Conservation (phyloP, 1,284 basidiomycete genomes). For the Singerocomus inundabilis region DNA sequence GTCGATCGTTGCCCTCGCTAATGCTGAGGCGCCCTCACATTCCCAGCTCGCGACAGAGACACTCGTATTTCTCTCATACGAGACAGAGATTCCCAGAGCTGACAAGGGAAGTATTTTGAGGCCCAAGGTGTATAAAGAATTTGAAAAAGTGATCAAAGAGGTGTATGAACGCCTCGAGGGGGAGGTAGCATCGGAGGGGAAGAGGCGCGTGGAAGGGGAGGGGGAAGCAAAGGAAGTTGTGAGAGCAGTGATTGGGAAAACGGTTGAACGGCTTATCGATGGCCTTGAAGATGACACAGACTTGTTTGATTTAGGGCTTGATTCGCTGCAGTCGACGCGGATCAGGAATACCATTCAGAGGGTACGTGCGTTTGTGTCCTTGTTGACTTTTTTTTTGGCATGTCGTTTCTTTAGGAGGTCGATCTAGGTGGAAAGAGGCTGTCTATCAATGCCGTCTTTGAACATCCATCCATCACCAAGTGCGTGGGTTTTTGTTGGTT, state of each 20-base stretch:
- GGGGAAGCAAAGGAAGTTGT: constrained; percentile 17
- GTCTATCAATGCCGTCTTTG: constrained; percentile 25
- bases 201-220: constrained; percentile 19
- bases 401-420: constrained; percentile 17
- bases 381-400: not conserved
- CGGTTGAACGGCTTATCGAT: constrained; percentile 15
- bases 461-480: constrained; percentile 29
- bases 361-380: constrained; percentile 14
- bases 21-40: constrained; percentile 50
- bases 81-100: constrained; percentile 42
- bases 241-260: constrained; percentile 18
- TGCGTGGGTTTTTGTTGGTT: constrained; percentile 5
- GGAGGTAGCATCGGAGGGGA: constrained; percentile 37
- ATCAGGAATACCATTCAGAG: constrained; percentile 52
- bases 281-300: constrained; percentile 36
- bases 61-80: constrained; percentile 45
- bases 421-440: constrained; percentile 25
- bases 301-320: constrained; percentile 48
- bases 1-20: constrained; percentile 50
- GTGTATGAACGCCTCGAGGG: constrained; percentile 49
- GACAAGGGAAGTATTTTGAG: constrained; percentile 47
- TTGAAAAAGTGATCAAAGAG: constrained; percentile 45
- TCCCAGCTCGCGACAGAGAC: constrained; percentile 52
- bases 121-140: constrained; percentile 48
- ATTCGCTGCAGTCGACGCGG: constrained; percentile 55